Conservation (phyloP, 2,329 filamentous ascomycete species). For the Aspergillus flavus region DNA sequence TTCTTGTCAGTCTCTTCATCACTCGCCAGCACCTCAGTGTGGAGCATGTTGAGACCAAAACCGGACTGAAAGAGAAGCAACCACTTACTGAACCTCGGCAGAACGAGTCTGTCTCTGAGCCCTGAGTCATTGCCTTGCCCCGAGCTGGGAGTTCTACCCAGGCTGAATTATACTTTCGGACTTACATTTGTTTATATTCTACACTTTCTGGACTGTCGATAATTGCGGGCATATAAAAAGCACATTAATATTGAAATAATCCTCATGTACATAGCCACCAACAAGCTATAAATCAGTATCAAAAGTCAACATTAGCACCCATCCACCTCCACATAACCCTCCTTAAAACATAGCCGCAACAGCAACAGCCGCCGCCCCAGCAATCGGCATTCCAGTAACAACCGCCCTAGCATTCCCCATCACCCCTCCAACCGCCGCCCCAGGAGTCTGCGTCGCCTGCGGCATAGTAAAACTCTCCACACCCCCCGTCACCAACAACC, state of each 20-base stretch:
- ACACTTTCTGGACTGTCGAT: neutral
- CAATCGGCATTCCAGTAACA: constrained; percentile 28
- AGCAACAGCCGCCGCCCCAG: constrained; percentile 26
- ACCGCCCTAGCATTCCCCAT: constrained; percentile 14
- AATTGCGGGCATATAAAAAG: neutral
- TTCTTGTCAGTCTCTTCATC: constrained; percentile 38
- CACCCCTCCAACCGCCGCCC: constrained; percentile 17
- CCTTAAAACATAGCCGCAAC: constrained; percentile 14
- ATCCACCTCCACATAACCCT: neutral
- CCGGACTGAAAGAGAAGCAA: constrained; percentile 23
- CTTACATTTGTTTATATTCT: neutral
- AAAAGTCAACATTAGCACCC: neutral
- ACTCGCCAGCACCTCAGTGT: constrained; percentile 20
- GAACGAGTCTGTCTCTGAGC: neutral
- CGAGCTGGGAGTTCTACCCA: no score
- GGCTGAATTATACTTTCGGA: neutral
- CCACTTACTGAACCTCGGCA: neutral
- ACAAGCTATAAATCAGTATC: neutral
- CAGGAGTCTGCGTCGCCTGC: constrained; percentile 22
- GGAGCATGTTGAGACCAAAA: constrained; percentile 26
- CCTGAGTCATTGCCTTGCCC: neutral
- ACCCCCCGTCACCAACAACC: constrained; percentile 25
- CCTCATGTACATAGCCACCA: neutral
- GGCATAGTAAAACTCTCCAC: constrained; percentile 21
- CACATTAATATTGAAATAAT: neutral